phyloP scores from a whole-genome alignment of 305 asterid genomes.

The Striga hermonthica region DNA sequence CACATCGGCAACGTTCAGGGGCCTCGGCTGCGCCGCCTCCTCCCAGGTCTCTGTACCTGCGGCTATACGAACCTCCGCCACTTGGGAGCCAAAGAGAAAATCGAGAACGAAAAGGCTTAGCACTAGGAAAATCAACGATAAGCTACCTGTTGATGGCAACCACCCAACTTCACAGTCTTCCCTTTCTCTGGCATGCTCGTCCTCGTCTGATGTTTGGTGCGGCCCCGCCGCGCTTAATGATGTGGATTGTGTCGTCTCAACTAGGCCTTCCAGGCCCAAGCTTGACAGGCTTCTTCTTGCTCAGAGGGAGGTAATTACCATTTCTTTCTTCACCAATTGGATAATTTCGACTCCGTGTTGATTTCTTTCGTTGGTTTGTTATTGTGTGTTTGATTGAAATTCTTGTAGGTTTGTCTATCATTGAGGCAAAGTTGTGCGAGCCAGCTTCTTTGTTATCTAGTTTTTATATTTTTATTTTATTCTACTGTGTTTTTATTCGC shows the following conservation, averaged over 20 bases:
- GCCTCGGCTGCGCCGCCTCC: slow-evolving; percentile 69
- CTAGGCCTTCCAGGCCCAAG: slow-evolving; percentile 63
- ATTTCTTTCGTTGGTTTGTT: neutral
- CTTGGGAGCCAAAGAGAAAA: slow-evolving; percentile 65
- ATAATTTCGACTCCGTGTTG: neutral
- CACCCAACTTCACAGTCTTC: slow-evolving; percentile 39
- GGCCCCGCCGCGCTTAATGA: slow-evolving; percentile 66
- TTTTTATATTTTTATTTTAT: no score
- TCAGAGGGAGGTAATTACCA: slow-evolving; percentile 54
- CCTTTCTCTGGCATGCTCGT: slow-evolving; percentile 48
- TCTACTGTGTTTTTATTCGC: no score
- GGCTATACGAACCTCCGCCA: slow-evolving; percentile 62
- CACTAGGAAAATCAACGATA: slow-evolving; percentile 36
- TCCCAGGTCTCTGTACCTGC: slow-evolving; percentile 74
- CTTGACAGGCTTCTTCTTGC: slow-evolving; percentile 44
- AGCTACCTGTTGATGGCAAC: slow-evolving; percentile 12
- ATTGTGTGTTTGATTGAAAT: no score
- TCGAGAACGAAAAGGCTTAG: slow-evolving; percentile 58
- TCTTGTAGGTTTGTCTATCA: neutral
- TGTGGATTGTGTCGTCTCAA: slow-evolving; percentile 80
- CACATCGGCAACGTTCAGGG: slow-evolving; percentile 55
- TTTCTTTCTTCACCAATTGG: neutral
- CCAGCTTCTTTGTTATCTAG: no score
- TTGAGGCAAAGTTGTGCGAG: no score
- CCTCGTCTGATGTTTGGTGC: slow-evolving; percentile 88